Evolutionary conservation across 768 basidiomycete genomes (phyloP).

Genomic region (Suillus ampliporus): DNA sequence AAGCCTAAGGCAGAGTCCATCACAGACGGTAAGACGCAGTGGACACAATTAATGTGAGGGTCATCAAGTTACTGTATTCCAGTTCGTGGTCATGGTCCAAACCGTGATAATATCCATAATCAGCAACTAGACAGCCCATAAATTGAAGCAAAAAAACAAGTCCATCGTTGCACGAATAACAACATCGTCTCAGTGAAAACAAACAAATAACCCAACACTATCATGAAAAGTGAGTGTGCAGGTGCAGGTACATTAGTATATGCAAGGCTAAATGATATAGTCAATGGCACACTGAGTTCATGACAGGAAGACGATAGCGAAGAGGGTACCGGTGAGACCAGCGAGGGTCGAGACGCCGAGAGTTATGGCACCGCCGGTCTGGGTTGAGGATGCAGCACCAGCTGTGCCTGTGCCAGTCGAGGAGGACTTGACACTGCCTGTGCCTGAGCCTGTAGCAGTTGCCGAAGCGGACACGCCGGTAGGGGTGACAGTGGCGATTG

Average conservation of each 20-base stretch:
- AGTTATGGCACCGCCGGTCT: constrained; percentile 25
- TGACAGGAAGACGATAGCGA: constrained; percentile 45
- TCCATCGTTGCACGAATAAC: background rate
- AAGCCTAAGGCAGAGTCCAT: too few species aligned
- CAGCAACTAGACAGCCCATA: background rate
- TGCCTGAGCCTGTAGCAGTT: too few species aligned
- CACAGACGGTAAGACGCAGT: too few species aligned
- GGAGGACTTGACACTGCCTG: constrained; percentile 8
- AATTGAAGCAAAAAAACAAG: background rate
- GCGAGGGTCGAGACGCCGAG: constrained; percentile 39
- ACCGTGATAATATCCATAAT: background rate
- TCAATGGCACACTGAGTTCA: constrained; percentile 22
- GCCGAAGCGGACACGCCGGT: constrained; percentile 2
- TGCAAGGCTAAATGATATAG: constrained; percentile 1
- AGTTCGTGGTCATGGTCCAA: background rate
- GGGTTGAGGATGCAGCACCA: constrained; percentile 22
- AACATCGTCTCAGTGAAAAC: background rate
- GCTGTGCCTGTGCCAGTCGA: constrained; percentile 21
- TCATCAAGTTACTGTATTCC: background rate
- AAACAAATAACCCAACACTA: background rate
- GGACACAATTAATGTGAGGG: too few species aligned
- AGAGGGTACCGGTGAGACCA: constrained; percentile 40
- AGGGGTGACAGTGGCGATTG: constrained; percentile 21
- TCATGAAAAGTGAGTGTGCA: constrained; percentile 1
- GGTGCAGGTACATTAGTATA: constrained; percentile 5